Percentiles rank a stretch among this genome's conserved stretches.
phyloP scores from a whole-genome alignment of 2,329 filamentous ascomycete genomes.

The Penicillium palitans region DNA sequence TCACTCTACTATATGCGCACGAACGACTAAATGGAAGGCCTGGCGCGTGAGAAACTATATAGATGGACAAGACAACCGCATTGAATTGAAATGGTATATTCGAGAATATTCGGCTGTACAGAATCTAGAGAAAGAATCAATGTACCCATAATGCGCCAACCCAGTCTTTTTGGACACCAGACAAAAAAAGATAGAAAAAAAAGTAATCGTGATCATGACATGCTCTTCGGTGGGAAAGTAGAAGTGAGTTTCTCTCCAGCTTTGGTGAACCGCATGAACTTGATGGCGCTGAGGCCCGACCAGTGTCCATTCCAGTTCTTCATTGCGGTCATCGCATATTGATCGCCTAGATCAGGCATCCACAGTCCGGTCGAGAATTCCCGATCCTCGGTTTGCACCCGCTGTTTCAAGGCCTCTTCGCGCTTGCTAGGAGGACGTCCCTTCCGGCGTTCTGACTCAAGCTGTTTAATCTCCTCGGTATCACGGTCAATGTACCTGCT shows the following conservation, averaged over 20 bases:
- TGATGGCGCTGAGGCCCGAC: constrained; percentile 72
- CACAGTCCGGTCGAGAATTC: constrained; percentile 82
- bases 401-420: constrained; percentile 74
- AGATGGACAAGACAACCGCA: background rate
- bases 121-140: constrained; percentile 20
- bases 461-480: constrained; percentile 39
- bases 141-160: constrained; percentile 28
- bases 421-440: constrained; percentile 75
- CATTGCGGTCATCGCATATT: constrained; percentile 65
- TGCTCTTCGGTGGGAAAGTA: constrained; percentile 72
- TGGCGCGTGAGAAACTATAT: background rate
- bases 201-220: constrained; percentile 40
- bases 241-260: constrained; percentile 66
- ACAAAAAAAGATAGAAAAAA: constrained; percentile 16
- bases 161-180: constrained; percentile 17
- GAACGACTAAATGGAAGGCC: background rate
- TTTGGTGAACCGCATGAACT: constrained; percentile 72
- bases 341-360: constrained; percentile 72
- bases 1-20: background rate
- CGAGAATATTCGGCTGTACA: constrained; percentile 13
- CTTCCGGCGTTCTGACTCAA: constrained; percentile 66
- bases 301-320: constrained; percentile 80
- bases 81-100: constrained; percentile 14
- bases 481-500: constrained; percentile 41
- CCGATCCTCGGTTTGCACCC: constrained; percentile 68